Evolutionary conservation across 2,329 filamentous ascomycete species (phyloP), one percentile per base, ranked within the genome.

Genomic region (Colletotrichum musae): DNA sequence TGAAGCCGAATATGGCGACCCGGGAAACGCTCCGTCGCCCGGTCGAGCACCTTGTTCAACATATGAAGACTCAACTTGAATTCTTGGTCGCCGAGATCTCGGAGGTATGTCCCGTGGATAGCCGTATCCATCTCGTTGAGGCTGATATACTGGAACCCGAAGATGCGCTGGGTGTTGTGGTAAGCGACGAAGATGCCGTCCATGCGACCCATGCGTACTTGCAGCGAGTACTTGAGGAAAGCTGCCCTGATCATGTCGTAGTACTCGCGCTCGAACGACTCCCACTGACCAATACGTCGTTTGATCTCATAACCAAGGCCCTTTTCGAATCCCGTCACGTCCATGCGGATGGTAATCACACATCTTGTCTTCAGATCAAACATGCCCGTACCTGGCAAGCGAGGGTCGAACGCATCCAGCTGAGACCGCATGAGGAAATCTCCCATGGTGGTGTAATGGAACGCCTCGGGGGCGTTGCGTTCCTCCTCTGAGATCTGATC

Each of bases 161-260:
- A 99, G 58, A 99, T 97, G 64, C 95, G 92, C 80, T 95, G 88
- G 2, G 94, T 93, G 78, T 99, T 99, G 84, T 99, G 96, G 78
- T 91, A 99, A 2, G 96, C 96, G 24, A 98, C 93, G 77, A 98
- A 99, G 58, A 98, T 98, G 62, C 96, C 96, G 77, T 99, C 95
- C 97, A 99, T 99, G 58, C 95, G 91, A 18, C 97, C 96, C 89
- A 99, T 97, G 52, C 96, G 93, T 32, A 95, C 97, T 81, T 99
- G 96, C 36, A 99, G 85, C 10, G 95, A 97, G 80, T 99, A 99
- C 77, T 99, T 99, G 64, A 99, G 84, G 82, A 99, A 95, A 0
- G 95, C 96, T 1, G 95, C 89, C 61, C 97, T 89, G 69, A 97
- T 95, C 94, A 99, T 97, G 80, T 99, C 96, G 78, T 92, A 97